These are phyloP conservation scores for Amylostereum chailletii DNA, from an alignment of 1,284 basidiomycete species.

Conservation along the genomic window DNA sequence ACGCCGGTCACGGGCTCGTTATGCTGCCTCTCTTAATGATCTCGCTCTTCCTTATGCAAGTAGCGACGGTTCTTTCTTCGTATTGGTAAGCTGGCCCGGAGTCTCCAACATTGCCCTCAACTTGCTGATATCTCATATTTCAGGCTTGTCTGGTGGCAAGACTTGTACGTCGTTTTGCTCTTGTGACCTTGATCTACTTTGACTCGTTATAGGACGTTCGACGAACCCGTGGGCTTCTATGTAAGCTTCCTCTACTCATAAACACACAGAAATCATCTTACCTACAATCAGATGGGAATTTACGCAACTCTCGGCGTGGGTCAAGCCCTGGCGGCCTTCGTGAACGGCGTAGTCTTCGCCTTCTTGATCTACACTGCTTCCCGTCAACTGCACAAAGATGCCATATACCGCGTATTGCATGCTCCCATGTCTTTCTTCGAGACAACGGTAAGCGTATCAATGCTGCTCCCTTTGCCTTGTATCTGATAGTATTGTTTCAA, in stretches of 20 bases:
- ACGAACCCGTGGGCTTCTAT: conserved; percentile 47
- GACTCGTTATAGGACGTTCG: conserved; percentile 32
- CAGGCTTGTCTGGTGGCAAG: conserved; percentile 69
- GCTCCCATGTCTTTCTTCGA: conserved; percentile 88
- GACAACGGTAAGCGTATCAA: conserved; percentile 48
- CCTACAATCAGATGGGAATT: conserved; percentile 48
- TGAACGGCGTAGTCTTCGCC: conserved; percentile 46
- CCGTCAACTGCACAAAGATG: conserved; percentile 37
- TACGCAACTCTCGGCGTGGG: conserved; percentile 49
- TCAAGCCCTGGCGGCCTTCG: conserved; percentile 42
- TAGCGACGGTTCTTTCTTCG: conserved; percentile 50
- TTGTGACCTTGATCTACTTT: background rate
- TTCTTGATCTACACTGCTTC: conserved; percentile 62
- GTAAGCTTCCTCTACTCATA: conserved; percentile 25
- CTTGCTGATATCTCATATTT: background rate
- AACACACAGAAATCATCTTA: conserved; percentile 4
- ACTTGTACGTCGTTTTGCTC: conserved; percentile 25
- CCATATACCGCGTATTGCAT: conserved; percentile 57
- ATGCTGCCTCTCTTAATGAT: conserved; percentile 46
- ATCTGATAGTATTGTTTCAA: conserved; percentile 2
- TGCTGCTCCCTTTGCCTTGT: background rate
- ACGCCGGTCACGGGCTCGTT: conserved; percentile 45
- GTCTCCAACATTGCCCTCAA: no score
- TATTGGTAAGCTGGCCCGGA: conserved; percentile 43
- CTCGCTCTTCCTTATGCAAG: conserved; percentile 48